A percentile compares a stretch with the other conserved stretches of the same genome.
phyloP scores from a whole-genome alignment of 1,284 basidiomycete species.

The Lentinula novae-zelandiae region DNA sequence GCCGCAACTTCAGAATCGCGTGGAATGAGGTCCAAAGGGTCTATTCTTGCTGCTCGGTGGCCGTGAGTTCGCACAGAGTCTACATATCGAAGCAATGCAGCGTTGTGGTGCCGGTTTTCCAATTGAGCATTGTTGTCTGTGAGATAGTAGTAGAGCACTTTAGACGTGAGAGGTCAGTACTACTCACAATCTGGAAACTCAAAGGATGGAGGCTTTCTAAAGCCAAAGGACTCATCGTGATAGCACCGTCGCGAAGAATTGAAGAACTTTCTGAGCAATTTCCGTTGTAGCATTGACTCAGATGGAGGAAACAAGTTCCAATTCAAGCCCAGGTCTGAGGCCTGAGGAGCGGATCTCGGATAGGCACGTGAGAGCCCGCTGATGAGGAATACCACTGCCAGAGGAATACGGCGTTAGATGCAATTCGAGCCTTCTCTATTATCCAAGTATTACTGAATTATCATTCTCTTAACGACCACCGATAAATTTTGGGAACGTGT shows the following conservation, averaged over 20 bases:
- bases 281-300: constrained; percentile 1
- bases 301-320: not conserved
- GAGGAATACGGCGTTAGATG: too few relatives aligned
- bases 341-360: not conserved
- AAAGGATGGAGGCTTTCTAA: constrained; percentile 63
- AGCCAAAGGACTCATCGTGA: constrained; percentile 84
- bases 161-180: not conserved
- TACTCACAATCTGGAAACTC: constrained; percentile 73
- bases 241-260: constrained; percentile 37
- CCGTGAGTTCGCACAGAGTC: constrained; percentile 81
- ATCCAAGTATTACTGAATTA: too few relatives aligned
- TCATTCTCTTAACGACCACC: too few relatives aligned
- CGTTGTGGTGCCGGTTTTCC: constrained; percentile 71
- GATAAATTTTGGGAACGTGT: too few relatives aligned
- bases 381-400: too few relatives aligned
- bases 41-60: constrained; percentile 78
- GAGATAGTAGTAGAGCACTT: constrained; percentile 1
- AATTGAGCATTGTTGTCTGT: constrained; percentile 75
- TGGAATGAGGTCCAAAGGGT: constrained; percentile 83
- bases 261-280: not conserved
- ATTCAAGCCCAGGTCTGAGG: not conserved
- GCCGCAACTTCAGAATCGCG: constrained; percentile 79
- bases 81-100: constrained; percentile 80
- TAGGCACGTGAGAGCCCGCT: not conserved
- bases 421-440: too few relatives aligned